Evolutionary conservation across 23 red algal genomes (phyloP).

Genomic region (Chondrus crispus): DNA sequence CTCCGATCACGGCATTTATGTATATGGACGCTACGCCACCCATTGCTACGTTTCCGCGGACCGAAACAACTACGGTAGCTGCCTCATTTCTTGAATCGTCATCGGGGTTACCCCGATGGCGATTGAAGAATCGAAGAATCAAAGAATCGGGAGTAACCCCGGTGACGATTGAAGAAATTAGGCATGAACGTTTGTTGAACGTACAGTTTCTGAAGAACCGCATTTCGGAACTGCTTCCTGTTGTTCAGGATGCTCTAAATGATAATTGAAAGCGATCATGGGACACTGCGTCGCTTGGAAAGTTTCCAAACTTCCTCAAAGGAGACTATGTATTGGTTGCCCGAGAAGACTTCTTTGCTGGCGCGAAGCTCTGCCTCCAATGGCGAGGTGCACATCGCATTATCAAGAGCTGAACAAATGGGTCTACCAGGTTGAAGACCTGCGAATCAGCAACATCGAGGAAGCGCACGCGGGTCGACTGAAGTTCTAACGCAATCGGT

Average conservation of each 20-base stretch:
- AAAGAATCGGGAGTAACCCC: too few species aligned
- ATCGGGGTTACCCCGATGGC: neutral
- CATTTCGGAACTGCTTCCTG: neutral
- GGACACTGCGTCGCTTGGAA: neutral
- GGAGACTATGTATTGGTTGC: neutral
- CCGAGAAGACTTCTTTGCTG: neutral
- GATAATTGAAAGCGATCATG: neutral
- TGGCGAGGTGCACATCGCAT: neutral
- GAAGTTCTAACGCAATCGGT: neutral
- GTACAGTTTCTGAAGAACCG: neutral
- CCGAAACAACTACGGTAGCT: neutral
- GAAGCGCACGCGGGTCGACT: neutral
- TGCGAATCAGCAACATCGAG: neutral
- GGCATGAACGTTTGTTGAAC: neutral
- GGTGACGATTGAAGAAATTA: neutral
- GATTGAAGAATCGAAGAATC: neutral
- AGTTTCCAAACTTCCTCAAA: neutral
- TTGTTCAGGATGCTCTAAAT: neutral
- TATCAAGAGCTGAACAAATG: neutral
- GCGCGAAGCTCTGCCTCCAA: neutral
- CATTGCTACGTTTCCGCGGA: neutral
- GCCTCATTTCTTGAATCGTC: neutral
- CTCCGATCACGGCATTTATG: neutral
- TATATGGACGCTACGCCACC: neutral
- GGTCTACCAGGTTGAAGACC: neutral